Evolutionary conservation across 2,329 filamentous ascomycete species (phyloP).

Genomic region (Sclerotinia spermophila): DNA sequence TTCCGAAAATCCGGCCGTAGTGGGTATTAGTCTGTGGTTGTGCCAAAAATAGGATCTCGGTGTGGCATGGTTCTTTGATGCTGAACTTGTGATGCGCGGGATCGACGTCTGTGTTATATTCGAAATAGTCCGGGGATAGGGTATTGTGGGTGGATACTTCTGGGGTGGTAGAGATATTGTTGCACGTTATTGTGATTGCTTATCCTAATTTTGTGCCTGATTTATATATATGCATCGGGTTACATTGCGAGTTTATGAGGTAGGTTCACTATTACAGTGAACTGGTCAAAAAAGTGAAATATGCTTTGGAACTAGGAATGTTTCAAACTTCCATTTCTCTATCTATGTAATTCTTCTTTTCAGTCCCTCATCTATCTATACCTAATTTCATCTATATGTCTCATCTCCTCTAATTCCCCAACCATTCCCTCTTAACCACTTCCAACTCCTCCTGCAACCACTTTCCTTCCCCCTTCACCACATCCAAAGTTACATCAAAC

Average conservation of each 20-base stretch:
- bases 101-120: not conserved
- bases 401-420: not conserved
- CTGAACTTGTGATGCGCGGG: not conserved
- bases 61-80: not conserved
- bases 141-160: not conserved
- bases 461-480: not conserved
- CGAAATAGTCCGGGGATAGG: not conserved
- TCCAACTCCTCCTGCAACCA: not conserved
- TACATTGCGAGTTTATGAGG: not conserved
- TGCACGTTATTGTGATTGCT: not conserved
- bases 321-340: not conserved
- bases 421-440: not conserved
- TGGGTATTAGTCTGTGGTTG: accelerated
- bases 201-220: too few species aligned
- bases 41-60: not conserved
- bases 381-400: not conserved
- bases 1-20: not conserved
- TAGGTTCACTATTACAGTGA: not conserved
- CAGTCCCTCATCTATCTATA: not conserved
- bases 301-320: not conserved
- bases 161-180: not conserved
- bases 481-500: not conserved
- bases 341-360: not conserved
- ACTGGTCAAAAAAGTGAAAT: not conserved
- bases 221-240: too few species aligned